A percentile compares a stretch with the other conserved stretches of the same genome.
These are phyloP conservation scores for Phylloporus sp. DNA, from an alignment of 768 basidiomycete species.

Conservation along the genomic window DNA sequence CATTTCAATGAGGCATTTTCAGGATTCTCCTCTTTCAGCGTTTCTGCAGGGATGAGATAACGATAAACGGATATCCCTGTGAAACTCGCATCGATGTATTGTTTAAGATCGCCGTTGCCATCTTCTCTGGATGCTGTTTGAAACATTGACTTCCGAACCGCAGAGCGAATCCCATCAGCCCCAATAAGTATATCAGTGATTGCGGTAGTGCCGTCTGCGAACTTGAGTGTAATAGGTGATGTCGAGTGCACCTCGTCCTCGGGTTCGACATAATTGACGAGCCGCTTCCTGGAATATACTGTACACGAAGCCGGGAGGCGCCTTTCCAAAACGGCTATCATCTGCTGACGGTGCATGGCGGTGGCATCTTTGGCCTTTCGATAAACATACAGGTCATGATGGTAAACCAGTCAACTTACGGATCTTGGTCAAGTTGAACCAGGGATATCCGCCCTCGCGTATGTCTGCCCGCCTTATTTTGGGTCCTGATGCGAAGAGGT, in stretches of 20 bases:
- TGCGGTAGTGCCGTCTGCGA: constrained; percentile 15
- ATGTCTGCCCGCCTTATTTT: constrained; percentile 27
- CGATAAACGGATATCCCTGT: constrained; percentile 41
- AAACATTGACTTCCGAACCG: constrained; percentile 24
- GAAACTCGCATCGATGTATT: constrained; percentile 31
- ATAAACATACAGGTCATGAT: neutral
- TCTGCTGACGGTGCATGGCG: constrained; percentile 20
- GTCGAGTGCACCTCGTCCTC: constrained; percentile 26
- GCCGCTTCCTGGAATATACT: constrained; percentile 17
- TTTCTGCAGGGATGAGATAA: constrained; percentile 32
- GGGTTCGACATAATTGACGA: constrained; percentile 10
- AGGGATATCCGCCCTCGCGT: constrained; percentile 27
- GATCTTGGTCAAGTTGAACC: constrained; percentile 20
- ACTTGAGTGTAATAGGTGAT: constrained; percentile 6
- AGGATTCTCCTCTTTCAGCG: constrained; percentile 24
- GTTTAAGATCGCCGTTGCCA: neutral
- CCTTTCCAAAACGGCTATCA: constrained; percentile 17
- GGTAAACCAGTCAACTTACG: constrained; percentile 11
- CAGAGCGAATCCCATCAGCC: constrained; percentile 40
- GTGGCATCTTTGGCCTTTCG: constrained; percentile 2
- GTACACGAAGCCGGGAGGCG: constrained; percentile 17
- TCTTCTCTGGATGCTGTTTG: constrained; percentile 9
- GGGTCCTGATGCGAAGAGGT: neutral
- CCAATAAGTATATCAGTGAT: constrained; percentile 42
- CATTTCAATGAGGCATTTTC: constrained; percentile 18